Conservation (phyloP, 2,329 filamentous ascomycete species). For the Aureobasidium vineae region DNA sequence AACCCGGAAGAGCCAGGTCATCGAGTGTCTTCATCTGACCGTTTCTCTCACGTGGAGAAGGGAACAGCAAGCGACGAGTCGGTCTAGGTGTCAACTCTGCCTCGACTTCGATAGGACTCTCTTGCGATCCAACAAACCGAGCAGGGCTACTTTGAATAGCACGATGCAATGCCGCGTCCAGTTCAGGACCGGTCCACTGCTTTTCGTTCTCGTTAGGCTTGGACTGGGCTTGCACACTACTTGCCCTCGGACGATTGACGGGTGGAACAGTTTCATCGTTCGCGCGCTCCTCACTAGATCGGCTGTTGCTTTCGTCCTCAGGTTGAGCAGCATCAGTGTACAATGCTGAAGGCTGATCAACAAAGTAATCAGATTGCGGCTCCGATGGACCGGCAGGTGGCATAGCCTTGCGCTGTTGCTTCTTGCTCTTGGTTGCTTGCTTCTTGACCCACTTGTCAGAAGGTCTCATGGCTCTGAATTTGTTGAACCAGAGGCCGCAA, state of each 20-base stretch:
- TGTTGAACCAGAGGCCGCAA: constrained; percentile 92
- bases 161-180: constrained; percentile 46
- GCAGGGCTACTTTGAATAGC: constrained; percentile 63
- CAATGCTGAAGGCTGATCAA: constrained; percentile 27
- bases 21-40: constrained; percentile 61
- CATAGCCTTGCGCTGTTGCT: constrained; percentile 34
- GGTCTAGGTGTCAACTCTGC: constrained; percentile 56
- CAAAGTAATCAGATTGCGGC: constrained; percentile 27
- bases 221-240: constrained; percentile 48
- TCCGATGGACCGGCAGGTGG: constrained; percentile 23
- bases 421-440: constrained; percentile 35
- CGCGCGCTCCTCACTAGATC: constrained; percentile 10
- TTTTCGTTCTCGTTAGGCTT: constrained; percentile 37
- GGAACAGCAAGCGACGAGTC: constrained; percentile 71
- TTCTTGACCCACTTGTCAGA: constrained; percentile 66
- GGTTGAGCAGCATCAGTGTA: constrained; percentile 28
- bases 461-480: constrained; percentile 81
- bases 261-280: constrained; percentile 23
- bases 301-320: constrained; percentile 23
- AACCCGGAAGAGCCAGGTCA: constrained; percentile 44
- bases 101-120: constrained; percentile 51
- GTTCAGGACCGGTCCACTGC: constrained; percentile 29
- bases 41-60: constrained; percentile 68
- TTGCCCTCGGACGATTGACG: constrained; percentile 47
- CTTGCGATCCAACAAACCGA: constrained; percentile 49